Base-by-base conservation (phyloP, 2,329 filamentous ascomycete genomes). In the Fusarium chaquense region DNA sequence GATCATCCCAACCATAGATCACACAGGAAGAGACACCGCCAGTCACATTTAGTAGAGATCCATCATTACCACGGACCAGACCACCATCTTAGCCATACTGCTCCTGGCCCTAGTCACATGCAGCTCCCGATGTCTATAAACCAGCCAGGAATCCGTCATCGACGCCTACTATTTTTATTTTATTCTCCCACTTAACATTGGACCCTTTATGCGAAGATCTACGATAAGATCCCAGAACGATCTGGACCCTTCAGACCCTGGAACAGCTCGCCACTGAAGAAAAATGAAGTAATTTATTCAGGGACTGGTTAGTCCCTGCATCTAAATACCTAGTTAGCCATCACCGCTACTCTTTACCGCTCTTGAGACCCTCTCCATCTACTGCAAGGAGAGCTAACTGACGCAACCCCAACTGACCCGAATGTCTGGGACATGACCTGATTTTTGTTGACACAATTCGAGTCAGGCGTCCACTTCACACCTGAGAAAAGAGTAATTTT, bases 121-220 rank as follows among this genome's bases (percentile, higher is more conserved):
- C 4, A 9, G 10, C 3, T 5, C 4, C n/a, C 49, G 49, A 51
- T 51, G 6, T 4, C 9, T 22, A 22, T 18, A 22, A 28, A 51
- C 13, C 4, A 12, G 6, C 24, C 9, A 11, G 33, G 49, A 20
- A 40, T 6, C 33, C 22, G 7, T 9, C 22, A 51, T 51, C 24
- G 49, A 10, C 9, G 18, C 24, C 9, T 51, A 51, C 9, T 51
- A 51, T 51, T 51, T 26, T 18, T 13, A 11, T 16, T 20, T 20
- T 3, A 7, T 16, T 38, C 6, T 40, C 11, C 33, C 41, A 44
- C 22, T 15, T 24, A 28, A n/a, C 18, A 0, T n/a, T 51, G 12
- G 18, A n/a, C 13, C 24, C 49, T 35, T 22, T 40, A 41, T 41
- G 35, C 33, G 12, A 30, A 13, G 49, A 51, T 51, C 49, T 51